Evolutionary conservation across 78 protist genomes (phyloP).

Genomic region (Chrysochromulina parva): DNA sequence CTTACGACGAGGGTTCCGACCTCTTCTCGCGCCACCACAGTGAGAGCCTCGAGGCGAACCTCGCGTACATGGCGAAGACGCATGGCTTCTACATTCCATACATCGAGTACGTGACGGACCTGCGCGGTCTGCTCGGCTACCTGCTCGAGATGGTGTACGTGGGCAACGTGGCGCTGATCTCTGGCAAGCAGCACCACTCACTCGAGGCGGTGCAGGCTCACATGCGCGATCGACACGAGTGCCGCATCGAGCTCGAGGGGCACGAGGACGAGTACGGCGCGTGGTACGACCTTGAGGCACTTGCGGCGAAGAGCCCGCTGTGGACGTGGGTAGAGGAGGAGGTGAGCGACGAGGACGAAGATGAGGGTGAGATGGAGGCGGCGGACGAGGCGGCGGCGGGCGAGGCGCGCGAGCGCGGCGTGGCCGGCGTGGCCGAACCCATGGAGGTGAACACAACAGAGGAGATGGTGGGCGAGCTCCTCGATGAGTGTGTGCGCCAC

Average conservation of each 20-base stretch:
- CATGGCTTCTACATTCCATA: slow-evolving; percentile 35
- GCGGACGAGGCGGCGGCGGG: no score
- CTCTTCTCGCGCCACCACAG: slow-evolving; percentile 11
- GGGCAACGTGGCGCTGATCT: not conserved
- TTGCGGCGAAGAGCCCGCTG: not conserved
- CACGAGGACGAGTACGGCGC: slow-evolving; percentile 11
- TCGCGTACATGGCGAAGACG: not conserved
- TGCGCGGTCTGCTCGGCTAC: slow-evolving; percentile 27
- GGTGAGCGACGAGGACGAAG: no score
- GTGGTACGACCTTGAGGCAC: not conserved
- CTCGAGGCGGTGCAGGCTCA: not conserved
- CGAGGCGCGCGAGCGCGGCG: no score
- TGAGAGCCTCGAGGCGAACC: not conserved
- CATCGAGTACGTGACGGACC: not conserved
- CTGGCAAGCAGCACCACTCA: not conserved
- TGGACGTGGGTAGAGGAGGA: not conserved
- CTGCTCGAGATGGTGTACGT: slow-evolving; percentile 14
- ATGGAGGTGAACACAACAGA: no score
- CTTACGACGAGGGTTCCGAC: not conserved
- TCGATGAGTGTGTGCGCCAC: no score
- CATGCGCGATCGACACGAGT: not conserved
- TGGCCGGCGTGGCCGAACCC: no score
- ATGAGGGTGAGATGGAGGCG: no score
- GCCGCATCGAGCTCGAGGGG: slow-evolving; percentile 23
- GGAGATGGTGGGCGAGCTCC: no score